Evolutionary conservation across 208 protist genomes (phyloP), one percentile per base, ranked within the genome.

Genomic region (Trypanosoma vivax): DNA sequence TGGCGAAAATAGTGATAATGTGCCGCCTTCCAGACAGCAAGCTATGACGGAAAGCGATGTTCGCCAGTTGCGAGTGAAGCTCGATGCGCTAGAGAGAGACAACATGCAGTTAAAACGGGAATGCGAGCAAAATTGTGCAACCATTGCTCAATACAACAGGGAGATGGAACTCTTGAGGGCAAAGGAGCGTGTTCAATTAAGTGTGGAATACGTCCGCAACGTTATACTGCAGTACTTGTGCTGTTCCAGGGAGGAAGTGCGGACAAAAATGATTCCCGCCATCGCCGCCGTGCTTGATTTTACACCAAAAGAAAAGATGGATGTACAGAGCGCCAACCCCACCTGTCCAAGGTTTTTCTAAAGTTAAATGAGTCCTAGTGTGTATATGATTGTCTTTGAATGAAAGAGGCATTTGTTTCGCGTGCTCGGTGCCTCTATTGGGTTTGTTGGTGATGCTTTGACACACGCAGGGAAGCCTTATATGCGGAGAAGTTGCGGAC

Each of bases 201-300:
- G 83, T 41, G 71, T 80, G 11, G 77, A 88, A 49, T 94, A 94
- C 50, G 70, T 89, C 27, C 72, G 73, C 14, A 94, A 90, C 54
- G 78, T 94, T 25, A 59, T 94, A 10, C 54, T 80, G 3, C 83
- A 85, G 51, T 94, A 79, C 38, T 70, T 94, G 11, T 89, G 71
- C 30, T 59, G 47, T 33, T 62, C 82, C 0, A 54, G 56, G 16
- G 78, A 83, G 9, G 75, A 83, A 10, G 24, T 88, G 25, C 79
- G 87, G 1, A 59, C 82, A 3, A 76, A 88, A 53, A 90, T 94
- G 80, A 83, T 94, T 11, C 87, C 87, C 0, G 87, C 83, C 5
- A 94, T 94, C 41, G 69, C 75, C n/a, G 88, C 87, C 5, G 83
- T 90, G 5, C 58, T 94, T 30, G 80, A 88, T 43, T 90, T 94